Base-by-base conservation (phyloP, 768 basidiomycete species). In the Chiua virens region DNA sequence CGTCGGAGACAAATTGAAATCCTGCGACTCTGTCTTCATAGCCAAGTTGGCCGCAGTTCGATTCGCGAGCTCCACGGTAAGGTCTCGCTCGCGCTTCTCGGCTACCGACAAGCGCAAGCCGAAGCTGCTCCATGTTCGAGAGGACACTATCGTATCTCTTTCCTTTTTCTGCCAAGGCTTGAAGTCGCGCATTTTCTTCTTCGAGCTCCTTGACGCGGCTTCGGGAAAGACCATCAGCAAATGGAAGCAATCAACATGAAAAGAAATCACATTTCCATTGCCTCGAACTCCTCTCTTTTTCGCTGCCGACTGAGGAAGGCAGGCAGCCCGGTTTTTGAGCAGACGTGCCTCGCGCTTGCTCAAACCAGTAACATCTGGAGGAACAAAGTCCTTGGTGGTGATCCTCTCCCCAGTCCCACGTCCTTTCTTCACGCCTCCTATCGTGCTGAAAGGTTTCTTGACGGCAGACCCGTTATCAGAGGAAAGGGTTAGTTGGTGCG, bases 201-300 rank as follows among this genome's bases (percentile, higher is more conserved):
- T 92, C 91, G 27, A 93, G 75, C 64, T 89, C 86, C 54, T 83
- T 81, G 61, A 93, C 89, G 50, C 86, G 91, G 61, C 91, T 93
- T 71, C 53, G 38, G 46, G 43, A 40, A 49, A 55, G 61, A 39
- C 43, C 28, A 54, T 60, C 47, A 71, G 40, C 47, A 34, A 48
- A 59, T 32, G 32, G 46, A 54, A 54, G 42, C 17, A 13, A 37
- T 20, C 14, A 47, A 27, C 39, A 50, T n/a, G 34, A 28, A 15
- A 48, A 52, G 62, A 49, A 84, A 87, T 73, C 73, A 92, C 89
- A 87, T 72, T 77, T 93, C 92, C 89, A 94, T 92, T 62, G 67
- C 75, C 72, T 94, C 92, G 63, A 92, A 94, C 73, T 93, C 91
- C 72, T 94, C 92, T 49, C 92, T 83, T 71, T 94, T 94, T 61